These are phyloP conservation scores for Lithohypha guttulata DNA, from an alignment of 2,329 filamentous ascomycete genomes.

Conservation along the genomic window DNA sequence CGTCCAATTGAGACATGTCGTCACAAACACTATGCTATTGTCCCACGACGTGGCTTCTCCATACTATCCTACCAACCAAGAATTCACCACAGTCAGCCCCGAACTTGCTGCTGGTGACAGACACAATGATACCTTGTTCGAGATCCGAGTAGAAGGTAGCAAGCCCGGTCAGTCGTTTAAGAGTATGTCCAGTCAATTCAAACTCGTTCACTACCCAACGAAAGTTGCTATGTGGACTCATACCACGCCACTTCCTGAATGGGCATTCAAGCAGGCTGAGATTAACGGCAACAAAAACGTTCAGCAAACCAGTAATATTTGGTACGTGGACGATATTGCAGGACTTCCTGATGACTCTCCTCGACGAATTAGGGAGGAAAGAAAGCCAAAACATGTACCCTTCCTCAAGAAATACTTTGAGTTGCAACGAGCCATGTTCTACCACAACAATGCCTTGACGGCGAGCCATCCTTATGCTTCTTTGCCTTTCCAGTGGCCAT, in stretches of 20 bases:
- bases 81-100: slow-evolving; percentile 73
- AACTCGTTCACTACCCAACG: slow-evolving; percentile 84
- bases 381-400: slow-evolving; percentile 69
- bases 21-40: slow-evolving; percentile 74
- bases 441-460: slow-evolving; percentile 96
- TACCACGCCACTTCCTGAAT: slow-evolving; percentile 86
- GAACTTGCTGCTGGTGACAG: slow-evolving; percentile 65
- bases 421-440: slow-evolving; percentile 96
- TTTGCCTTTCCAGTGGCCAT: slow-evolving; percentile 93
- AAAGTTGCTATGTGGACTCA: slow-evolving; percentile 99
- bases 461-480: slow-evolving; percentile 94
- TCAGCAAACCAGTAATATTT: slow-evolving; percentile 79
- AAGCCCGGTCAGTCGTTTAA: slow-evolving; percentile 77
- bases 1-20: slow-evolving; percentile 74
- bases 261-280: slow-evolving; percentile 94
- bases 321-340: slow-evolving; percentile 87
- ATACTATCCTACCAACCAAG: slow-evolving; percentile 93
- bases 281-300: slow-evolving; percentile 99
- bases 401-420: slow-evolving; percentile 95
- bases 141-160: slow-evolving; percentile 78
- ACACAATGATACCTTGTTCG: slow-evolving; percentile 83
- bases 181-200: slow-evolving; percentile 86
- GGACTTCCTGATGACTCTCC: slow-evolving; percentile 60
- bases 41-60: slow-evolving; percentile 97
- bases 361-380: slow-evolving; percentile 64